Evolutionary conservation across 352 stramenopile species (phyloP), one percentile per base, ranked within the genome.

Genomic region (Elongisporangium anandrum): DNA sequence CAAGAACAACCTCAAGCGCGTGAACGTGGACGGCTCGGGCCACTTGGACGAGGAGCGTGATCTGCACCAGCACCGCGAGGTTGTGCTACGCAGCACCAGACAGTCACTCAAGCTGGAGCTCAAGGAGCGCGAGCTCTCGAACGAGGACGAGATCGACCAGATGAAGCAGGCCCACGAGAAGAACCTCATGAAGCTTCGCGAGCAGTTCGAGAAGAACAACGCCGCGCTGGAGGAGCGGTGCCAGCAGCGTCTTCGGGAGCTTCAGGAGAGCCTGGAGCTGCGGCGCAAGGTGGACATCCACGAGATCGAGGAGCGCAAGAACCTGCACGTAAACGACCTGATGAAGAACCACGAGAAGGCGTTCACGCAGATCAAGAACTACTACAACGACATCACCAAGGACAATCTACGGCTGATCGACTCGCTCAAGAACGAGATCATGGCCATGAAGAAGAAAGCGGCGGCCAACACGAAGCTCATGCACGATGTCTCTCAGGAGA

Each of bases 361-460:
- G 17, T 97, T 97, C 65, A 83, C 77, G 8, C 89, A 97, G 78
- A 98, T 98, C 81, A 98, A 98, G 61, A 88, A 91, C 54, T 98
- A 98, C 83, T 98, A 98, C 68, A 98, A 98, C 68, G 90, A 97
- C 61, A 98, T 98, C 61, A 98, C 94, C 16, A 90, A 94, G 54
- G 84, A 97, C 70, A 98, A 98, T 64, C 59, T 98, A 21, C 83
- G 90, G 10, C 79, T 97, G 48, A 98, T 98, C 54, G 83, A 95
- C 34, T 90, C 77, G 21, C 81, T 98, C 56, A 97, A 98, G 74
- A 85, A 88, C 60, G 88, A 98, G 72, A 88, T 98, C 57, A 68
- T 73, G n/a, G 86, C 93, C 5, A 97, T 98, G 87, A 96, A 97
- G 67, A 93, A 95, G 67, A 97, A 97, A 60, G 88, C 88, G 0